Base-by-base conservation (phyloP, 2,329 filamentous ascomycete species). In the Talaromyces piceae region DNA sequence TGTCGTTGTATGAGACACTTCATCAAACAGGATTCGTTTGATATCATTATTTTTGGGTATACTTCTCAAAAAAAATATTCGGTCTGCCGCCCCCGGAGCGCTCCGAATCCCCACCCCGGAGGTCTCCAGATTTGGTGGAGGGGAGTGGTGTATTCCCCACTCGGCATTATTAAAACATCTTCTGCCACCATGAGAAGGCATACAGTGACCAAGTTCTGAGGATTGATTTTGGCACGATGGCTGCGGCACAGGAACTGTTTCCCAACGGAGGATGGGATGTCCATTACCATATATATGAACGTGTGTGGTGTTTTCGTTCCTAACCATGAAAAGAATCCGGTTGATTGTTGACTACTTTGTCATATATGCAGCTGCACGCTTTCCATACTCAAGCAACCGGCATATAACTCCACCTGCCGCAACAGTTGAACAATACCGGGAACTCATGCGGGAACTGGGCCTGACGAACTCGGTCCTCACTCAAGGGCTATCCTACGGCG, bases 401-500 rank as follows among this genome's bases (percentile, higher is more conserved):
- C 63, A 65, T 30, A 54, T 65, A 6, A 65, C 63, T 8, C 63
- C 62, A 8, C 61, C 62, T 2, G 55, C 61, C 0, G 63, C 63
- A 9, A 59, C 59, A 16, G 57, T 64, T 23, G 45, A 54, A 8
- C 53, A 63, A 44, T 65, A 57, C 45, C 51, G 57, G 13, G 52
- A 54, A 4, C 65, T 64, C 53, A 62, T 62, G 33, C 45, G 51
- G 5, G 51, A 51, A 2, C 20, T 61, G 2, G 63, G 63, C 0
- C 61, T 70, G 20, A 67, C 64, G 1, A 59, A 68, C 37, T 70
- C 67, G 0, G 66, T 69, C 4, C 56, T 71, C 0, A 64, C 66
- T 0, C 68, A 71, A 50, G 68, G 67, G 1, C 49, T 71, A 0
- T 70, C 67, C 0, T 70, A 70, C 16, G 67, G 68, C 5, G 58